Evolutionary conservation across 2,329 filamentous ascomycete species (phyloP), one percentile per base, ranked within the genome.

Genomic region (Parafenestella ontariensis): DNA sequence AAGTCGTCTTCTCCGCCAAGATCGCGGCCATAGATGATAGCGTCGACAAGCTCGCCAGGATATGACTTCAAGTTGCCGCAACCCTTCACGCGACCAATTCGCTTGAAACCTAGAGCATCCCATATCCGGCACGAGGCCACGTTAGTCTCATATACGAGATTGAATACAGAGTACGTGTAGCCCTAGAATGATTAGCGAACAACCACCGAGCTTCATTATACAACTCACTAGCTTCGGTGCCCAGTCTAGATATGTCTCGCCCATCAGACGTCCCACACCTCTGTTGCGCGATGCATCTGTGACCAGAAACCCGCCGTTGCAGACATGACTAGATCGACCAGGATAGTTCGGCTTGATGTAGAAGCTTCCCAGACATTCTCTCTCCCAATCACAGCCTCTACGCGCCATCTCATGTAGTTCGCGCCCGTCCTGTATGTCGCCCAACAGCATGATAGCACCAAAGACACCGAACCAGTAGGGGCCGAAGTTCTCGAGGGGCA

Each of bases 271-370:
- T 5, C 81, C 81, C 6, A 83, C 81, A 53, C 81, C 81, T 41
- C 79, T 71, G 62, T 82, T 81, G 11, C 80, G 71, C 23, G 75
- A 74, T 9, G 74, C 77, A 54, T 81, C 77, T 3, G 79, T 81
- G 56, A 82, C 80, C 42, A 82, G 62, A 56, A 82, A 83, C 5
- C 78, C 79, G n/a, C 77, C 78, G 84, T 89, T 86, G 80, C 91
- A 96, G 46, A 96, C 86, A 79, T 96, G 92, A 76, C 90, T 95
- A 78, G 90, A 95, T 54, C 92, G 85, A 43, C 92, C 92, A 0
- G 92, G 92, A 74, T 96, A 96, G 76, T 96, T 96, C 43, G 92
- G 92, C 79, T 95, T 93, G 82, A 96, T 90, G 78, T 95, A 96
- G 78, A 96, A 96, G 78, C 91, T 96, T 52, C 92, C 92, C 39